Conservation (phyloP, 306 rosid species). For the Begonia loranthoides region DNA sequence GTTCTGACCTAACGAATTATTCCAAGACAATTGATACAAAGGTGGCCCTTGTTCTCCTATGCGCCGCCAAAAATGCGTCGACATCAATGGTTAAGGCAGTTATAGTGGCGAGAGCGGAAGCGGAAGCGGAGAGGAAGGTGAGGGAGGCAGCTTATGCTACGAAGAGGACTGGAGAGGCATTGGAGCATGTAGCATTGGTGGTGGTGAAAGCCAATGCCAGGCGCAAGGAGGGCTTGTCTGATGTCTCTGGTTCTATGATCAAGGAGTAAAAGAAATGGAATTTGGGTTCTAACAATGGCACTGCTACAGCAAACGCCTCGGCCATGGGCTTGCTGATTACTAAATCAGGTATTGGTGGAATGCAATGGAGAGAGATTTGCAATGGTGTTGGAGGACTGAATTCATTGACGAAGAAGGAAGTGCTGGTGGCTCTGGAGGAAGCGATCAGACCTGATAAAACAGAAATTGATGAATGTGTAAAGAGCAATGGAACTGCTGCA, state of each 20-base stretch:
- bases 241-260: conserved; percentile 20
- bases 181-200: conserved; percentile 21
- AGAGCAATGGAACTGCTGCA: conserved; percentile 8
- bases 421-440: conserved; percentile 5
- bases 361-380: conserved; percentile 10
- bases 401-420: conserved; percentile 8
- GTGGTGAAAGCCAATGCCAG: conserved; percentile 14
- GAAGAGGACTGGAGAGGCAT: conserved; percentile 49
- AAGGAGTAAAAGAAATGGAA: conserved; percentile 12
- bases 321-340: neutral
- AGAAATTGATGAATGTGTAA: conserved; percentile 9
- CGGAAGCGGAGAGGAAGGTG: conserved; percentile 34
- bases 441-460: conserved; percentile 2
- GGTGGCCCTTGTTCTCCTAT: conserved; percentile 27
- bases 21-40: conserved; percentile 20
- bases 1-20: neutral
- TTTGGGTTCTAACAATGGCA: conserved; percentile 4
- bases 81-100: conserved; percentile 23
- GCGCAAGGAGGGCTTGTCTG: conserved; percentile 16
- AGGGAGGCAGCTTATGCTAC: conserved; percentile 39
- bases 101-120: conserved; percentile 12
- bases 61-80: conserved; percentile 51
- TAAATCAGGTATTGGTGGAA: neutral
- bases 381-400: conserved; percentile 15
- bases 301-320: no score